phyloP scores from a whole-genome alignment of 371 early-diverging fungal genomes.

The Saksenaea oblongispora region DNA sequence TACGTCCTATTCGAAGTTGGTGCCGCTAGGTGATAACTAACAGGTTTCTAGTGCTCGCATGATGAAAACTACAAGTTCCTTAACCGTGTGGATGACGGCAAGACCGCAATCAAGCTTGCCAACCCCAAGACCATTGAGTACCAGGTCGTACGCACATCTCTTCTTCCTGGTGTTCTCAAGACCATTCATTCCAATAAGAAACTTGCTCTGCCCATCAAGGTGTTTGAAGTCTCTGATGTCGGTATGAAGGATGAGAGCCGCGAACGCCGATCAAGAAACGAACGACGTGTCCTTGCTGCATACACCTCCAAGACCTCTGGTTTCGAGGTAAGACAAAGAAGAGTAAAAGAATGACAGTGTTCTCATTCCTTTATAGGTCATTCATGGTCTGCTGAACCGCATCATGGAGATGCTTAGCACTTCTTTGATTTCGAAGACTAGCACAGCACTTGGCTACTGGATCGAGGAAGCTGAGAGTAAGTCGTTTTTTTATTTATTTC shows the following conservation, averaged over 20 bases:
- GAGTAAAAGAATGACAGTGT: not conserved
- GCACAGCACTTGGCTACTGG: conserved; percentile 70
- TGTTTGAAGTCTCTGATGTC: conserved; percentile 98
- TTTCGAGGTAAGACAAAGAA: conserved; percentile 72
- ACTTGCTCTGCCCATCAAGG: conserved; percentile 89
- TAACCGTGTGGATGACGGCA: conserved; percentile 74
- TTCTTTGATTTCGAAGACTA: conserved; percentile 45
- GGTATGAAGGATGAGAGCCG: conserved; percentile 81
- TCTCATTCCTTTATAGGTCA: conserved; percentile 42
- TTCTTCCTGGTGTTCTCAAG: conserved; percentile 97
- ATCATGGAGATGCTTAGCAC: conserved; percentile 83
- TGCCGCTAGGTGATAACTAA: too few relatives aligned
- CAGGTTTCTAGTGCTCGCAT: conserved; percentile 79
- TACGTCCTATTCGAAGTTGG: too few relatives aligned
- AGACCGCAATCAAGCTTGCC: conserved; percentile 85
- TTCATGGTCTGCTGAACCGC: conserved; percentile 93
- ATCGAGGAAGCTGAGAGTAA: conserved; percentile 77
- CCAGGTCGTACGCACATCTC: conserved; percentile 93
- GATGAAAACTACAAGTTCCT: conserved; percentile 94
- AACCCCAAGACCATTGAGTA: conserved; percentile 98
- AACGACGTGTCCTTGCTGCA: conserved; percentile 88
- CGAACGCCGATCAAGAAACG: conserved; percentile 89
- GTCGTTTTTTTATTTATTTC: conserved; percentile 15
- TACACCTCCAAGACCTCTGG: conserved; percentile 89
- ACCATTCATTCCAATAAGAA: conserved; percentile 92